phyloP scores from a whole-genome alignment of 306 rosid species.

The Cucurbita pepo region DNA sequence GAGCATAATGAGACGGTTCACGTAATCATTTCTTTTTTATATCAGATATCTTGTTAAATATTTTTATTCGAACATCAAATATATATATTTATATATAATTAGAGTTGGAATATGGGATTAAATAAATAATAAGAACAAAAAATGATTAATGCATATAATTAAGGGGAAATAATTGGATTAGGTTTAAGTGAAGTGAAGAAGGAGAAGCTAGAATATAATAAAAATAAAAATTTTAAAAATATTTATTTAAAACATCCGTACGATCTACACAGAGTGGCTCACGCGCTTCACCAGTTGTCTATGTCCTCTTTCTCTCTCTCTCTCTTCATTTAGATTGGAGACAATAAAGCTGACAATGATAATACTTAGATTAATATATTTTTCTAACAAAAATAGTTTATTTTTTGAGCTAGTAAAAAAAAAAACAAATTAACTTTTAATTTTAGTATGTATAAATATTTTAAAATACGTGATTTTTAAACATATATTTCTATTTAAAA shows the following conservation, averaged over 20 bases:
- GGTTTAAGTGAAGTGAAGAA: not conserved
- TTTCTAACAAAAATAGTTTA: too few species aligned
- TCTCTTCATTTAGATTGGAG: not conserved
- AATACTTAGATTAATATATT: not conserved
- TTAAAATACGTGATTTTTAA: too few species aligned
- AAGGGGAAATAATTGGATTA: not conserved
- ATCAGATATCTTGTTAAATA: too few species aligned
- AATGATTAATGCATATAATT: not conserved
- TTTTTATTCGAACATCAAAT: too few species aligned
- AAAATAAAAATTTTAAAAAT: not conserved
- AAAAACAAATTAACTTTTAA: too few species aligned
- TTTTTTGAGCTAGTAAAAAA: too few species aligned
- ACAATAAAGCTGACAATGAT: not conserved
- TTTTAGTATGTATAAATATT: too few species aligned
- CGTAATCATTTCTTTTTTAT: too few species aligned
- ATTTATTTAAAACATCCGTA: not conserved
- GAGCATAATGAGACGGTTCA: too few species aligned
- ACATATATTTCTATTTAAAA: too few species aligned
- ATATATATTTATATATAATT: too few species aligned
- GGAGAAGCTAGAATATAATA: not conserved
- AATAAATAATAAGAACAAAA: not conserved
- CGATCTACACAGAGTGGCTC: not conserved
- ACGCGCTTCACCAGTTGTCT: slow-evolving; percentile 11
- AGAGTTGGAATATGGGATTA: not conserved
- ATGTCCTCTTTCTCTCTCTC: not conserved